Evolutionary conservation across 2,329 filamentous ascomycete genomes (phyloP).

Genomic region (Neoascochyta sp.): DNA sequence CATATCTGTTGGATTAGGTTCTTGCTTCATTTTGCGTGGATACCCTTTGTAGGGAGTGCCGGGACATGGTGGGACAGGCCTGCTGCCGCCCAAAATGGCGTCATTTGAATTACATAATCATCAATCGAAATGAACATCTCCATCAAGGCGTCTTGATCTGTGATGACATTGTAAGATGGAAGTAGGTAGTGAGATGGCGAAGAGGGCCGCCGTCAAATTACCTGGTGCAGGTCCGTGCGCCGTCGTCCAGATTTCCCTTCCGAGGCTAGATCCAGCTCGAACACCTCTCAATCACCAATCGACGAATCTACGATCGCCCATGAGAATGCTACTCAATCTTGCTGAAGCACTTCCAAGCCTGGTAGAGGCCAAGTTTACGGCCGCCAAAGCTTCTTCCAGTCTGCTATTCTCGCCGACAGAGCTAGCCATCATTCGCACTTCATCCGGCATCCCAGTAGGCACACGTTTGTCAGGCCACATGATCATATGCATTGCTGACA

Average conservation of each 20-base stretch:
- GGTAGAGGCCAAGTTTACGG: constrained; percentile 37
- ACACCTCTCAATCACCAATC: constrained; percentile 2
- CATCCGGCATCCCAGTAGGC: constrained; percentile 37
- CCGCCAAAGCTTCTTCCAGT: constrained; percentile 34
- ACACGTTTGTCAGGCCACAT: constrained; percentile 7
- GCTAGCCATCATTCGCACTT: constrained; percentile 37
- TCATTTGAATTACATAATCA: too few relatives aligned
- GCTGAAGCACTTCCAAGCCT: constrained; percentile 35
- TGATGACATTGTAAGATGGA: too few relatives aligned
- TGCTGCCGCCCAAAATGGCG: too few relatives aligned
- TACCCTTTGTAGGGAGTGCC: too few relatives aligned
- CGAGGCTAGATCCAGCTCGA: constrained; percentile 2
- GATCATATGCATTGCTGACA: constrained; percentile 16
- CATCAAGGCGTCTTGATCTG: too few relatives aligned
- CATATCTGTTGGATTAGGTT: too few relatives aligned
- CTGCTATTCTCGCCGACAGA: constrained; percentile 42
- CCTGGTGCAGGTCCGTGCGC: constrained; percentile 1
- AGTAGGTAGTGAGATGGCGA: background rate
- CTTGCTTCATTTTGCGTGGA: too few relatives aligned
- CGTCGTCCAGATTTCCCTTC: constrained; percentile 2
- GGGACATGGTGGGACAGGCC: too few relatives aligned
- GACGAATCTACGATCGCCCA: constrained; percentile 6
- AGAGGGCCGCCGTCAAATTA: background rate
- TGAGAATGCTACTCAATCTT: constrained; percentile 33
- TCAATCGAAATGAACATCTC: too few relatives aligned